Percentiles rank a stretch among this genome's conserved stretches.
Evolutionary conservation across 371 early-diverging fungal species (phyloP).

Genomic region (Basidiobolus meristosporus): DNA sequence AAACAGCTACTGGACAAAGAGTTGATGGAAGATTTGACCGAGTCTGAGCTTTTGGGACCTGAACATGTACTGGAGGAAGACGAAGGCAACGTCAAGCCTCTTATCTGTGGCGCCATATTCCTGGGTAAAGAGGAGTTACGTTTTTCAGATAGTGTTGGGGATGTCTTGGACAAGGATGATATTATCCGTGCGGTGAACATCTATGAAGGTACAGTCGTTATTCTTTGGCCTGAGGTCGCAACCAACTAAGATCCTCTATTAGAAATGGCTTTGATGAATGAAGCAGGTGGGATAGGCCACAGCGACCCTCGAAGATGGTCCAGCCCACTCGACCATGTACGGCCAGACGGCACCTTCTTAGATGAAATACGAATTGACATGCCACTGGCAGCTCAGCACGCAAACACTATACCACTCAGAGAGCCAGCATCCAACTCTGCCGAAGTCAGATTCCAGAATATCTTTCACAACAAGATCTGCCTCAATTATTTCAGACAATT

Average conservation of each 20-base stretch:
- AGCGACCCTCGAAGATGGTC: too few relatives aligned
- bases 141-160: conserved; percentile 5
- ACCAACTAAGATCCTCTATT: too few relatives aligned
- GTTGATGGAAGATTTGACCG: conserved; percentile 2
- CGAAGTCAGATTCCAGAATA: conserved; percentile 19
- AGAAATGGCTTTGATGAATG: too few relatives aligned
- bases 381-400: too few relatives aligned
- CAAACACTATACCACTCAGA: too few relatives aligned
- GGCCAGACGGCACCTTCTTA: too few relatives aligned
- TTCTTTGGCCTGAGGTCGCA: too few relatives aligned
- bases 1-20: conserved; percentile 5
- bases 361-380: too few relatives aligned
- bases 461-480: conserved; percentile 22
- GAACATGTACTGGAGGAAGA: too few relatives aligned
- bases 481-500: conserved; percentile 26
- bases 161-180: conserved; percentile 7
- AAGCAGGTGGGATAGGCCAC: too few relatives aligned
- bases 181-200: conserved; percentile 5
- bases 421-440: conserved; percentile 3
- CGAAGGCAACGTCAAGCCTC: not conserved
- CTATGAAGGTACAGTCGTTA: conserved; percentile 4
- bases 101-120: not conserved
- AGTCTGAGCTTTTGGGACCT: too few relatives aligned
- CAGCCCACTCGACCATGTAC: too few relatives aligned
- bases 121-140: conserved; percentile 4